These are phyloP conservation scores for Stemphylium vesicarium DNA, from an alignment of 2,329 filamentous ascomycete genomes.

Conservation along the genomic window DNA sequence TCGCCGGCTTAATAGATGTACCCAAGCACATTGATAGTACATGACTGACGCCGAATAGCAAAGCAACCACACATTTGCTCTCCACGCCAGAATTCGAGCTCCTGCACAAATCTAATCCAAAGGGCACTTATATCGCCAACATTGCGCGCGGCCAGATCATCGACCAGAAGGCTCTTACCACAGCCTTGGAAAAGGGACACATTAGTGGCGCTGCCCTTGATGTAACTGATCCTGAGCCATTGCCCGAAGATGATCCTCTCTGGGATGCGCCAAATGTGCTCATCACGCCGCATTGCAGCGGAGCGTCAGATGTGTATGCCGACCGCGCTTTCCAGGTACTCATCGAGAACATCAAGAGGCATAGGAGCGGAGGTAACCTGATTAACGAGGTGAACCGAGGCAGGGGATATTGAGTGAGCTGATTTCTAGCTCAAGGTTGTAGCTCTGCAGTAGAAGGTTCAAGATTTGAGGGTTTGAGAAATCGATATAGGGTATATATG, in stretches of 20 bases:
- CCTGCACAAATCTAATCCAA: conserved; percentile 54
- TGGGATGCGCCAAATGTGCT: conserved; percentile 74
- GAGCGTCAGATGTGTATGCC: conserved; percentile 60
- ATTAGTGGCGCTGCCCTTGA: conserved; percentile 75
- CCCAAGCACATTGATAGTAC: background rate
- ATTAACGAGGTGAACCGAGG: conserved; percentile 67
- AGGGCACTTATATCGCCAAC: conserved; percentile 69
- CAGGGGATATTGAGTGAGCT: conserved; percentile 62
- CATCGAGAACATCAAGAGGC: conserved; percentile 61
- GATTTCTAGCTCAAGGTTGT: background rate
- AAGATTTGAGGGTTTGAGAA: background rate
- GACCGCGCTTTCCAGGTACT: conserved; percentile 65
- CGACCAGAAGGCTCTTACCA: conserved; percentile 67
- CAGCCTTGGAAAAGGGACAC: conserved; percentile 63
- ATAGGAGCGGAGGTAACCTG: conserved; percentile 60
- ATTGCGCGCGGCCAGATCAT: conserved; percentile 72
- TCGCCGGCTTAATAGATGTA: background rate
- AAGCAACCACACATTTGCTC: conserved; percentile 62
- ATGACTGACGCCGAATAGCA: conserved; percentile 21
- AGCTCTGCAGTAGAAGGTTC: background rate
- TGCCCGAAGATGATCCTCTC: conserved; percentile 70
- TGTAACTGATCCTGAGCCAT: conserved; percentile 79
- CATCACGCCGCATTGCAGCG: conserved; percentile 70
- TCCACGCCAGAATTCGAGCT: conserved; percentile 61
- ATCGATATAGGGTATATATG: conserved; percentile 11